Percentiles rank a stretch among this genome's conserved stretches.
phyloP scores from a whole-genome alignment of 1,139 yeast species.

The Hansenula sp. region DNA sequence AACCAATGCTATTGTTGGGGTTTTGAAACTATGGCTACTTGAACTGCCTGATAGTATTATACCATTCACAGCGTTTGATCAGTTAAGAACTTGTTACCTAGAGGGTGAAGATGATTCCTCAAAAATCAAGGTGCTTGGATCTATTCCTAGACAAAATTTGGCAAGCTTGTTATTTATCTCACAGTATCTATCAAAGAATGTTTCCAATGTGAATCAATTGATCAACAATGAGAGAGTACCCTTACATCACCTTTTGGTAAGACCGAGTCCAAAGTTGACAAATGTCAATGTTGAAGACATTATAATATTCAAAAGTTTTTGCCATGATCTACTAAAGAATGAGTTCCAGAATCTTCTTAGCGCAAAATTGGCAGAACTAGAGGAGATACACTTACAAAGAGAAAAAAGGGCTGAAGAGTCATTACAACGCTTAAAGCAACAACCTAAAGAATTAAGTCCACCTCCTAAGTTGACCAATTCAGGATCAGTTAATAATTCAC shows the following conservation, averaged over 20 bases:
- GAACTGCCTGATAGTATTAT: conserved; percentile 31
- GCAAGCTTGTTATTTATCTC: conserved; percentile 17
- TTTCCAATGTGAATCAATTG: neutral
- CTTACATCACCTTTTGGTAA: conserved; percentile 16
- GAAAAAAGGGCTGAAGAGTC: conserved; percentile 15
- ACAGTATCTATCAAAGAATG: conserved; percentile 10
- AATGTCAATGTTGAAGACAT: conserved; percentile 9
- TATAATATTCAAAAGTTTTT: conserved; percentile 5
- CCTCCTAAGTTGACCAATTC: conserved; percentile 2
- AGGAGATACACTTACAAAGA: conserved; percentile 10
- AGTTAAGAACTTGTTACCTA: conserved; percentile 11
- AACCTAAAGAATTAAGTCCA: neutral
- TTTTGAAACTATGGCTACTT: conserved; percentile 28
- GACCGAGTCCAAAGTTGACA: conserved; percentile 15
- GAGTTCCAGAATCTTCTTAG: conserved; percentile 7
- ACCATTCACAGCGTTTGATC: conserved; percentile 26
- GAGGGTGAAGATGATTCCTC: conserved; percentile 1
- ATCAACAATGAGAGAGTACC: conserved; percentile 9
- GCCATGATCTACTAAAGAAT: conserved; percentile 10
- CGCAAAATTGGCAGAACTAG: conserved; percentile 12
- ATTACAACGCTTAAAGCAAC: conserved; percentile 6
- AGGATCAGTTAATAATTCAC: neutral
- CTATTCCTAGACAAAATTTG: conserved; percentile 25
- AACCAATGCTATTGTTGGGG: conserved; percentile 16
- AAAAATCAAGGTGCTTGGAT: conserved; percentile 11